These are phyloP conservation scores for Leptographium radiaticola DNA, from an alignment of 2,329 filamentous ascomycete species.

Conservation along the genomic window DNA sequence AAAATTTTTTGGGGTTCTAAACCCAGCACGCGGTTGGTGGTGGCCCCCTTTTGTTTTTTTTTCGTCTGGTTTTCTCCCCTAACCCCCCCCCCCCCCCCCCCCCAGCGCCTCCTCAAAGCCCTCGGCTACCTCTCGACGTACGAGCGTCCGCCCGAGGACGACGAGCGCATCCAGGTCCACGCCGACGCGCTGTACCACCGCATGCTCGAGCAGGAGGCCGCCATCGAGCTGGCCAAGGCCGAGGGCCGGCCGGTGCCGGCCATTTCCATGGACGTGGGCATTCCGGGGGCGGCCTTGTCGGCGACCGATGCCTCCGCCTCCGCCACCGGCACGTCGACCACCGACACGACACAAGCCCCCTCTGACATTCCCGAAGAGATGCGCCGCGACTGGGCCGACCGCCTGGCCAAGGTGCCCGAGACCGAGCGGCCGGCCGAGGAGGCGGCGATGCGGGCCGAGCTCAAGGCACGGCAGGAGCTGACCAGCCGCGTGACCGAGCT, in stretches of 20 bases:
- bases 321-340: not conserved
- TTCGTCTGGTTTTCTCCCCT: not conserved
- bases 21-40: too few species aligned
- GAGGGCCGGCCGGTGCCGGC: slow-evolving; percentile 42
- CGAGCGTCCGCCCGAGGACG: slow-evolving; percentile 50
- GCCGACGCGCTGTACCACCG: slow-evolving; percentile 82
- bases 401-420: slow-evolving; percentile 43
- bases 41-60: too few species aligned
- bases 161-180: slow-evolving; percentile 91
- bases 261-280: slow-evolving; percentile 31
- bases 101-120: slow-evolving; percentile 76
- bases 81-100: too few species aligned
- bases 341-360: not conserved
- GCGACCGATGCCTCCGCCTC: slow-evolving; percentile 38
- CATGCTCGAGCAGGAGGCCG: slow-evolving; percentile 70
- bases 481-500: slow-evolving; percentile 40
- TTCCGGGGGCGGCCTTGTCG: not conserved
- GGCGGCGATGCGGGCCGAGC: slow-evolving; percentile 49
- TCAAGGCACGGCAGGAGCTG: slow-evolving; percentile 46
- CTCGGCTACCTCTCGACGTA: slow-evolving; percentile 69
- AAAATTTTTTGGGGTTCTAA: too few species aligned
- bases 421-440: slow-evolving; percentile 49
- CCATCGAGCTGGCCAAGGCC: slow-evolving; percentile 55
- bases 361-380: slow-evolving; percentile 30
- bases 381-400: slow-evolving; percentile 37